phyloP scores from a whole-genome alignment of 352 stramenopile genomes.

The Globisporangium middletonii region DNA sequence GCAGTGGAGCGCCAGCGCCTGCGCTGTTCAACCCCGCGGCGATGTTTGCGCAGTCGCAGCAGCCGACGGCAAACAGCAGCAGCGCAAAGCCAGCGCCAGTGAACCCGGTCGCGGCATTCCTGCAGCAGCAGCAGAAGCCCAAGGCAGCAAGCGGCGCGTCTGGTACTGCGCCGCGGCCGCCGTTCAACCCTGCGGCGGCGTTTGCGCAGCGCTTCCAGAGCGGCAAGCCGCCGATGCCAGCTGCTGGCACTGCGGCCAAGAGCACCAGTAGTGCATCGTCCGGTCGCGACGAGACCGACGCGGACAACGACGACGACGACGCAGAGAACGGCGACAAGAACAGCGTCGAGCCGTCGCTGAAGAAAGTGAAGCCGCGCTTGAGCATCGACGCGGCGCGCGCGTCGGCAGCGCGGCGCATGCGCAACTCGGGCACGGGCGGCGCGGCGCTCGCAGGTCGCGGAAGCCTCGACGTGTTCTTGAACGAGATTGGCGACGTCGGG shows the following conservation, averaged over 20 bases:
- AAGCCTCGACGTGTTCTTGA: conserved; percentile 73
- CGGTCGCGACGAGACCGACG: conserved; percentile 23
- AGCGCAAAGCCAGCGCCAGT: conserved; percentile 6
- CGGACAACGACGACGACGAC: conserved; percentile 37
- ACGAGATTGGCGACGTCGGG: conserved; percentile 72
- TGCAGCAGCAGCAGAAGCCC: conserved; percentile 52
- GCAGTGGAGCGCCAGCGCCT: background rate
- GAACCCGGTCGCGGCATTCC: conserved; percentile 49
- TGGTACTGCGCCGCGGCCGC: conserved; percentile 1
- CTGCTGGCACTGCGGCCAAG: conserved; percentile 22
- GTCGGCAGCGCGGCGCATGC: conserved; percentile 58
- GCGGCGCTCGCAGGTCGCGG: conserved; percentile 40
- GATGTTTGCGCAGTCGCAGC: conserved; percentile 49
- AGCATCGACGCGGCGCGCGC: conserved; percentile 74
- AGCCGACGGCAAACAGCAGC: background rate
- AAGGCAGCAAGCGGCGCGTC: conserved; percentile 12
- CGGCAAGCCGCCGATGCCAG: conserved; percentile 36
- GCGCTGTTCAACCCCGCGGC: conserved; percentile 41
- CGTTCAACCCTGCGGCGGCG: conserved; percentile 42
- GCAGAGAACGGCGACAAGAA: conserved; percentile 19
- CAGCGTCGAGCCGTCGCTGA: conserved; percentile 52
- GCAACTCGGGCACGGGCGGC: conserved; percentile 45
- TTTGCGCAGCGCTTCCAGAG: conserved; percentile 55
- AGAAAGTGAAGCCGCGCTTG: conserved; percentile 68
- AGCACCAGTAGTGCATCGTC: conserved; percentile 3